Evolutionary conservation across 2,329 filamentous ascomycete genomes (phyloP).

Genomic region (Claviceps quebecensis): DNA sequence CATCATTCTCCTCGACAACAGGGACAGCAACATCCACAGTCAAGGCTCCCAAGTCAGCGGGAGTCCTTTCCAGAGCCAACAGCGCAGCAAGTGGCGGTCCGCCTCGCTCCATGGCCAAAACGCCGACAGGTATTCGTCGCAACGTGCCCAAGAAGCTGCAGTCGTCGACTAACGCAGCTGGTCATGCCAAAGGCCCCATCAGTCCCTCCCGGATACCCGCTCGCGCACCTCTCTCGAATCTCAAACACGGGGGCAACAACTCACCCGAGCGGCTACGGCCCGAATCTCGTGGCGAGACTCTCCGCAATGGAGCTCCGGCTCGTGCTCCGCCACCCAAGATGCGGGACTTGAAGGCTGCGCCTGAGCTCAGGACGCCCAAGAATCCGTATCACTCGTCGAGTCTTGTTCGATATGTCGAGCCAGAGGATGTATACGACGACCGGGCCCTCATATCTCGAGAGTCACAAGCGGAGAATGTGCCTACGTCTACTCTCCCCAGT

Average conservation of each 20-base stretch:
- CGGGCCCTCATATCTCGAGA: conserved; percentile 20
- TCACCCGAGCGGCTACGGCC: conserved; percentile 58
- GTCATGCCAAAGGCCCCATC: conserved; percentile 13
- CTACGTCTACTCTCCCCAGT: conserved; percentile 27
- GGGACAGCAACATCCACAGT: conserved; percentile 1
- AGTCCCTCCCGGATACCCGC: conserved; percentile 47
- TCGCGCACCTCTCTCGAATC: conserved; percentile 53
- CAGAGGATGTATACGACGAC: conserved; percentile 82
- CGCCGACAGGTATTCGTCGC: conserved; percentile 31
- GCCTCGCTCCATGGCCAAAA: conserved; percentile 35
- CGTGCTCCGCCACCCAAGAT: conserved; percentile 79
- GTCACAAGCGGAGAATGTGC: conserved; percentile 13
- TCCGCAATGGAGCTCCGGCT: conserved; percentile 41
- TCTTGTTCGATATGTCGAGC: conserved; percentile 46
- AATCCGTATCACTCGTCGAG: conserved; percentile 38
- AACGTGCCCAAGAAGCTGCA: conserved; percentile 16
- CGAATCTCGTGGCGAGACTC: conserved; percentile 28
- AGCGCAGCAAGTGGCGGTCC: conserved; percentile 18
- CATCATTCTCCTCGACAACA: not conserved
- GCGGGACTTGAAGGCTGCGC: conserved; percentile 54
- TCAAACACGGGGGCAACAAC: conserved; percentile 54
- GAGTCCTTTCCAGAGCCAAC: conserved; percentile 12
- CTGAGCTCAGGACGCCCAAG: conserved; percentile 35
- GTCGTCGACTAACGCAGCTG: conserved; percentile 3
- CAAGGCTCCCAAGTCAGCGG: conserved; percentile 21